Conservation (phyloP, 2,329 filamentous ascomycete genomes). For the Fusarium nurragi region DNA sequence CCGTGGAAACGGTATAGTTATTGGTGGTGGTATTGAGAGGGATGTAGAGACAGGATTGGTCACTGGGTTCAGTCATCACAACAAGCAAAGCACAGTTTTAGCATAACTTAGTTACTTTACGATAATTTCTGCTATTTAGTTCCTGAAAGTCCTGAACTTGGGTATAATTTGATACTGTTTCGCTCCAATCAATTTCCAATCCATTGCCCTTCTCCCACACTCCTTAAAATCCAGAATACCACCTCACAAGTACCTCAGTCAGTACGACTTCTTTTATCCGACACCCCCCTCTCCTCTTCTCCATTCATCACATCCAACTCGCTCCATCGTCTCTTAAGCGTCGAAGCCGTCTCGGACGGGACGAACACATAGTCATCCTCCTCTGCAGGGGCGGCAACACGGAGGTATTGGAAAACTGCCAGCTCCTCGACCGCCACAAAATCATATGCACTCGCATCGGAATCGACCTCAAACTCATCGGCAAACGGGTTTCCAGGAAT, state of each 20-base stretch:
- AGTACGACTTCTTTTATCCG: background rate
- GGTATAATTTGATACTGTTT: background rate
- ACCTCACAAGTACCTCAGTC: background rate
- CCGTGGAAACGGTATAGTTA: constrained; percentile 52
- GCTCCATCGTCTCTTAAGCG: background rate
- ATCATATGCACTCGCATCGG: background rate
- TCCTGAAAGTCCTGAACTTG: background rate
- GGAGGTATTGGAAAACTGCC: background rate
- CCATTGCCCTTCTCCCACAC: background rate
- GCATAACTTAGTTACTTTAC: background rate
- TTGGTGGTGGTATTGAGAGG: constrained; percentile 56
- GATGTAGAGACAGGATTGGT: constrained; percentile 53
- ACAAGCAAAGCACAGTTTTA: background rate
- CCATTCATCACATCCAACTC: background rate
- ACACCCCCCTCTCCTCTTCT: no score
- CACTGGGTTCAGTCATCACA: constrained; percentile 35
- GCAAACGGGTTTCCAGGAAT: background rate
- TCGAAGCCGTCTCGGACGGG: background rate
- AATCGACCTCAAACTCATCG: background rate
- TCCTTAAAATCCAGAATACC: background rate
- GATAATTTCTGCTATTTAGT: background rate
- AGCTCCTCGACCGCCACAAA: background rate
- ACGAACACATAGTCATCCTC: background rate
- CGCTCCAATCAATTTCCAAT: background rate
- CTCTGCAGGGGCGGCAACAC: background rate